Percentiles rank a stretch among this genome's conserved stretches.
Evolutionary conservation across 805 yeast species (phyloP).

Genomic region (Yamadazyma akitaensis): DNA sequence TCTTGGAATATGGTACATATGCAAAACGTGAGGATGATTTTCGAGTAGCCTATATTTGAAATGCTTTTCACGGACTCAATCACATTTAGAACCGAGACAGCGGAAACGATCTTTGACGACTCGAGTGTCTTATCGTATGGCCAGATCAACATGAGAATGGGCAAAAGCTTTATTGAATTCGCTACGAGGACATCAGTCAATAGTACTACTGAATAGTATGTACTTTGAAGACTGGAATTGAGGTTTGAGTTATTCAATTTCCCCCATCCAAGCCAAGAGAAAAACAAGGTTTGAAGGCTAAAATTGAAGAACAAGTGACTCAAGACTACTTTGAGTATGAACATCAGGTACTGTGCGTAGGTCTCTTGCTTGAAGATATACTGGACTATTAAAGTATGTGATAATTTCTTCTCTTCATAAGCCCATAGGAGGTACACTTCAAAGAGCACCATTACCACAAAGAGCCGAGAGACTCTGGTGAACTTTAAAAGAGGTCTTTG

Average conservation of each 20-base stretch:
- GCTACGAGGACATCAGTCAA: slow-evolving; percentile 72
- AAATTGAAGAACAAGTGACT: slow-evolving; percentile 43
- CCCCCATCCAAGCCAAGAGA: slow-evolving; percentile 5
- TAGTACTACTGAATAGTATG: slow-evolving; percentile 34
- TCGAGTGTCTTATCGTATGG: slow-evolving; percentile 78
- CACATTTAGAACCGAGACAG: slow-evolving; percentile 59
- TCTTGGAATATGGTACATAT: slow-evolving; percentile 17
- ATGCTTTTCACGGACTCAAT: slow-evolving; percentile 50
- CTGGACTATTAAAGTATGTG: slow-evolving; percentile 23
- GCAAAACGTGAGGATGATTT: slow-evolving; percentile 15
- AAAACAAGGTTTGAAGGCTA: slow-evolving; percentile 26
- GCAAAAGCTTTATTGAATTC: slow-evolving; percentile 77
- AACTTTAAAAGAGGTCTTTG: background rate
- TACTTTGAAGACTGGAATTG: background rate
- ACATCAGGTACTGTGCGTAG: slow-evolving; percentile 52
- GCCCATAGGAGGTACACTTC: slow-evolving; percentile 95
- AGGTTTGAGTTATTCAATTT: slow-evolving; percentile 10
- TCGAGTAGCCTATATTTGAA: slow-evolving; percentile 17
- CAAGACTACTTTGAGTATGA: slow-evolving; percentile 49
- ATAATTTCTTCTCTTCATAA: slow-evolving; percentile 62
- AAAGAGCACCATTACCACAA: slow-evolving; percentile 61
- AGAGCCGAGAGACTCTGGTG: background rate
- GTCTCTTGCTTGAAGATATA: slow-evolving; percentile 33
- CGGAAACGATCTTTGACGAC: slow-evolving; percentile 55
- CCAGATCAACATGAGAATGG: slow-evolving; percentile 94